Base-by-base conservation (phyloP, 495 filamentous ascomycete genomes). In the Hypoxylon perforatum region DNA sequence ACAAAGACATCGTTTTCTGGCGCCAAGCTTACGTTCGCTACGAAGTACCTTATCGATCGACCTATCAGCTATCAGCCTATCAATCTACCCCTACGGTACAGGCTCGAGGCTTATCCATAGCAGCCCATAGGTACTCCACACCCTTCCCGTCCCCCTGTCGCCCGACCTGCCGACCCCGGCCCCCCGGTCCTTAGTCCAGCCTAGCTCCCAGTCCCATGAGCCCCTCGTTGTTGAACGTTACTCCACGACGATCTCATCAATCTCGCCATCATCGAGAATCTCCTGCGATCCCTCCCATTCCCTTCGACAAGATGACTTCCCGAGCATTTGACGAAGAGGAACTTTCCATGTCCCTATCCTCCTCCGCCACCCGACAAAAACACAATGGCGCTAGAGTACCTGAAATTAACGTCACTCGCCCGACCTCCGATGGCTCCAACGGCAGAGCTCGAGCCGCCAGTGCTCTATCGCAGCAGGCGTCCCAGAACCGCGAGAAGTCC, bases 331-430 rank as follows among this genome's bases (percentile, higher is more conserved):
- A 97, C 75, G 92, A 96, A 80, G 93, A 96, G 78, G 93, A 97
- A 80, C 88, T 97, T 47, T 92, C 93, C 74, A 90, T 97, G 77
- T 92, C 92, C 63, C 84, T 97, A 45, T 87, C 89, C 15, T 79
- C 81, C 8, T 84, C 90, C 39, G 79, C 88, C 67, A 85, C 89
- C 69, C 87, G 88, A 44, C 86, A 78, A 45, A 81, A 76, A 64
- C 75, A 76, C 57, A 70, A 70, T 44, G 64, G 64, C 51, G 57
- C 63, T 36, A 61, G 61, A 53, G 60, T 73, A 51, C 73, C 73
- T 38, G 65, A 69, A 39, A 75, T 75, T 36, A 71, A 75, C 52
- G 65, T 74, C 53, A 72, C 66, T 19, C 68, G 53, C 77, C 66
- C 74, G 52, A 68, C 81, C 75, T 52, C 68, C 75, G 69, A 65